Conservation (phyloP, 2,329 filamentous ascomycete species). For the Claviceps humidiphila region DNA sequence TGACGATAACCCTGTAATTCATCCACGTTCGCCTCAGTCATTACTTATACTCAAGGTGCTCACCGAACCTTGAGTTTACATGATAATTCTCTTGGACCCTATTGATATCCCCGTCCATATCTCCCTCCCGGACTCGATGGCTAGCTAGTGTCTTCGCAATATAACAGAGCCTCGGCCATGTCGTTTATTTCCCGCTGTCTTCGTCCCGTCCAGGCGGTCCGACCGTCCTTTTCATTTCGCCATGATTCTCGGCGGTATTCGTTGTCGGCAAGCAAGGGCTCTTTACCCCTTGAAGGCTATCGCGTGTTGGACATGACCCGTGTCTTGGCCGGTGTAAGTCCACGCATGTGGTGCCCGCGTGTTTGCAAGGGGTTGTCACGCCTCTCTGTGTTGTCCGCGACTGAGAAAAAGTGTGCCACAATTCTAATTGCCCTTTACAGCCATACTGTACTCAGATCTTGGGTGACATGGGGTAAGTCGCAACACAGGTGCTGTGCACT, state of each 20-base stretch:
- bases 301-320: slow-evolving; percentile 93
- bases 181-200: slow-evolving; percentile 5
- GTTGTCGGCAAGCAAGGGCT: slow-evolving; percentile 10
- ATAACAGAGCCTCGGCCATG: slow-evolving; percentile 2
- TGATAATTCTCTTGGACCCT: background rate
- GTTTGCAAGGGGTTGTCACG: no score
- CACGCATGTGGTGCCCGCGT: background rate
- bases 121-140: background rate
- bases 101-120: background rate
- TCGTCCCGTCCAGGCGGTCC: background rate
- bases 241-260: slow-evolving; percentile 15
- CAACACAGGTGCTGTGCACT: no score
- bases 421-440: slow-evolving; percentile 30
- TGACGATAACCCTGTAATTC: no score
- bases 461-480: slow-evolving; percentile 76
- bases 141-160: background rate
- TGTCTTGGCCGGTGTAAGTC: slow-evolving; percentile 78
- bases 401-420: no score
- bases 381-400: no score
- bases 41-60: no score
- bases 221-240: background rate
- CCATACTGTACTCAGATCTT: slow-evolving; percentile 96
- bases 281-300: slow-evolving; percentile 65
- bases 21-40: no score
- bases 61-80: no score